Percentiles rank a stretch among this genome's conserved stretches.
These are phyloP conservation scores for Sarocladium brachiariae DNA, from an alignment of 2,329 filamentous ascomycete genomes.

Conservation along the genomic window DNA sequence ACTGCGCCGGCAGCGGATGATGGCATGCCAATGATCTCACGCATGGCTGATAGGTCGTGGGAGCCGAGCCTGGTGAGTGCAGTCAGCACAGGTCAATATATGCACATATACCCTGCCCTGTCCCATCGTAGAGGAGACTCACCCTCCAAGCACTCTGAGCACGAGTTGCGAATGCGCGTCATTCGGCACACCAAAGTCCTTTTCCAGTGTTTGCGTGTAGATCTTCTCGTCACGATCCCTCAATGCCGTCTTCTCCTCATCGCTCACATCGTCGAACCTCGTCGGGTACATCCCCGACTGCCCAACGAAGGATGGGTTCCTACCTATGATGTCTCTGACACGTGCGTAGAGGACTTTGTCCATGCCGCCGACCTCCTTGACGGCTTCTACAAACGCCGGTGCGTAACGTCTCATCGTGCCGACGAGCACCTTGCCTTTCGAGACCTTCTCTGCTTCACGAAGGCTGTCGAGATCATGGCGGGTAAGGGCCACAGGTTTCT, in stretches of 20 bases:
- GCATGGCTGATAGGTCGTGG: conserved; percentile 45
- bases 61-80: conserved; percentile 30
- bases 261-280: conserved; percentile 31
- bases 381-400: conserved; percentile 42
- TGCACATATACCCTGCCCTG: too few species aligned
- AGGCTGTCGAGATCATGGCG: conserved; percentile 39
- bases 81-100: not conserved
- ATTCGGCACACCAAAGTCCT: conserved; percentile 7
- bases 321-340: conserved; percentile 34
- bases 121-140: too few species aligned
- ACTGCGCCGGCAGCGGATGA: conserved; percentile 19
- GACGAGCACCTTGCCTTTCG: conserved; percentile 44
- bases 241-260: conserved; percentile 14
- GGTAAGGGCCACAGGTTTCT: conserved; percentile 50
- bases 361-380: conserved; percentile 46
- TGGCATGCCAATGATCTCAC: conserved; percentile 43
- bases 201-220: conserved; percentile 7
- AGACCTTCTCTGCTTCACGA: conserved; percentile 38
- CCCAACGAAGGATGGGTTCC: conserved; percentile 35
- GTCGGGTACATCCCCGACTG: conserved; percentile 36
- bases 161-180: not conserved
- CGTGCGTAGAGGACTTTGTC: conserved; percentile 49
- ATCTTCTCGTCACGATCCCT: conserved; percentile 2
- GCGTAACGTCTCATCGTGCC: conserved; percentile 58
- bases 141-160: conserved; percentile 7